Evolutionary conservation across 345 rosid genomes (phyloP).

Genomic region (Ceriops zippeliana): DNA sequence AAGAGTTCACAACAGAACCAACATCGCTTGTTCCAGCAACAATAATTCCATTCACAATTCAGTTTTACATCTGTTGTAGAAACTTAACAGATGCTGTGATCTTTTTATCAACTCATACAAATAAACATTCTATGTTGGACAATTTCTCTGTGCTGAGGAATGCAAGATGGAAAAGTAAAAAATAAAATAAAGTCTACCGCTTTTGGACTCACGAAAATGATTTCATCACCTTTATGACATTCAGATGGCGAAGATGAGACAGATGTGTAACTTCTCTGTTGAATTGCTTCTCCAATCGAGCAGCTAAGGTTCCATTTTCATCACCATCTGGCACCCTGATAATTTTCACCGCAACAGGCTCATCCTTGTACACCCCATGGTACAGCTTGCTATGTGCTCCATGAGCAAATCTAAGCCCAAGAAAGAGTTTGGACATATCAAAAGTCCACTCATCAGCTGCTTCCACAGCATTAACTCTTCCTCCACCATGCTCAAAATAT

Average conservation of each 20-base stretch:
- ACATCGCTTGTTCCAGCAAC: background rate
- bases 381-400: conserved; percentile 90
- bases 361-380: conserved; percentile 86
- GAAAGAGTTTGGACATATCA: conserved; percentile 79
- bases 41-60: background rate
- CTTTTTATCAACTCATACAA: background rate
- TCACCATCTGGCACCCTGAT: conserved; percentile 85
- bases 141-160: background rate
- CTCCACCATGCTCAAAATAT: conserved; percentile 76
- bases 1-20: background rate
- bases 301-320: conserved; percentile 62
- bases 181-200: background rate
- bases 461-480: conserved; percentile 72
- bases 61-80: background rate
- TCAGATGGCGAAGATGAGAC: conserved; percentile 62
- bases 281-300: conserved; percentile 77
- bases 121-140: background rate
- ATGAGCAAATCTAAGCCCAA: conserved; percentile 91
- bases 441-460: conserved; percentile 61
- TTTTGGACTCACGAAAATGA: background rate
- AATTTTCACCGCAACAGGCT: conserved; percentile 93
- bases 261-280: conserved; percentile 78
- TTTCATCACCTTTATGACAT: conserved; percentile 75
- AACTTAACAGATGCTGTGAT: background rate
- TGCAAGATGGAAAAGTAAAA: background rate